Percentiles rank a stretch among this genome's conserved stretches.
phyloP scores from a whole-genome alignment of 164 flowering plant species.

The Nymphaea thermarum region DNA sequence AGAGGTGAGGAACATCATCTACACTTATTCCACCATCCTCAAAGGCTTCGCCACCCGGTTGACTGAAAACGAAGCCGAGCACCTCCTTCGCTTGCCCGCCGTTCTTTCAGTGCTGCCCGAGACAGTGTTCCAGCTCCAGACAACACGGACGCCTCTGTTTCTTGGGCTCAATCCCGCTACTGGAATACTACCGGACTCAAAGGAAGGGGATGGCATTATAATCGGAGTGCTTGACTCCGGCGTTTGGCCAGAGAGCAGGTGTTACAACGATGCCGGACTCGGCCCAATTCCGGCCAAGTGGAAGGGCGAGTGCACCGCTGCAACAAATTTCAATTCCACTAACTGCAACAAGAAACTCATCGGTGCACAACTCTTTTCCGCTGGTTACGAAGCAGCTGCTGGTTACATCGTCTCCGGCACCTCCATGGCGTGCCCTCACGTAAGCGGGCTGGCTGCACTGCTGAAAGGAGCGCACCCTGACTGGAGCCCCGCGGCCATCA shows the following conservation, averaged over 20 bases:
- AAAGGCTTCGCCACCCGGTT: conserved; percentile 69
- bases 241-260: conserved; percentile 65
- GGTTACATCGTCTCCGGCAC: conserved; percentile 65
- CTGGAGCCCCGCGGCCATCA: conserved; percentile 77
- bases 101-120: conserved; percentile 55
- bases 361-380: conserved; percentile 64
- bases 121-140: conserved; percentile 53
- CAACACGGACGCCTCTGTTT: conserved; percentile 81
- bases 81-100: conserved; percentile 29
- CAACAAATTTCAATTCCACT: conserved; percentile 25
- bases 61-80: conserved; percentile 38
- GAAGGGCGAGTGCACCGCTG: conserved; percentile 62
- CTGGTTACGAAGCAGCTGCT: conserved; percentile 48
- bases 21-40: conserved; percentile 45
- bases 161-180: conserved; percentile 38
- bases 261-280: conserved; percentile 59
- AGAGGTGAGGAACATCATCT: conserved; percentile 46
- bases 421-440: conserved; percentile 90
- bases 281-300: conserved; percentile 55
- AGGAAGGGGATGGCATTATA: conserved; percentile 33
- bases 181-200: conserved; percentile 21
- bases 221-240: conserved; percentile 82
- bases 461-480: conserved; percentile 62
- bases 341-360: conserved; percentile 67
- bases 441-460: conserved; percentile 66